These are phyloP conservation scores for Vaccinium myrtillus DNA, from an alignment of 148 eudicot genomes.

Conservation along the genomic window DNA sequence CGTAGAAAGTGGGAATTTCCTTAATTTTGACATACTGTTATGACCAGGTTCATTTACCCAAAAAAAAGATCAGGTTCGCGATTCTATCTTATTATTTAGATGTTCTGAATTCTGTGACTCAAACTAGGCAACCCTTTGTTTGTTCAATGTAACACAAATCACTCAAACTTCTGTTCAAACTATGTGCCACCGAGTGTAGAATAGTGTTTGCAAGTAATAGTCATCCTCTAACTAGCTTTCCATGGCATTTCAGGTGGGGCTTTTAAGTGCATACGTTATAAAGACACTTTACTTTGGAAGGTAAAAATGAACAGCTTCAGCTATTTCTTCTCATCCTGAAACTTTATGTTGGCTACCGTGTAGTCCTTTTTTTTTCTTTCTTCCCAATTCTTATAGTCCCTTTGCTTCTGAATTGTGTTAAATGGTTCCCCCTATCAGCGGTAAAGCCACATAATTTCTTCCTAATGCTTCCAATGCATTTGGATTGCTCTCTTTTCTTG, in stretches of 20 bases:
- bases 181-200: background rate
- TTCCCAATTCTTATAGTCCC: background rate
- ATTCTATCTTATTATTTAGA: background rate
- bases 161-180: background rate
- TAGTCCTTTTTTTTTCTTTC: background rate
- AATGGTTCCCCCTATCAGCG: background rate
- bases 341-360: background rate
- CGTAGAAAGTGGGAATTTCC: background rate
- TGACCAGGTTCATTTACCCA: background rate
- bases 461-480: background rate
- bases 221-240: constrained; percentile 21
- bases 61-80: background rate
- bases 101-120: background rate
- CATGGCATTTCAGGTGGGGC: constrained; percentile 59
- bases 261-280: constrained; percentile 77
- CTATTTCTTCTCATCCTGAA: background rate
- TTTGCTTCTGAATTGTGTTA: background rate
- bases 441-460: background rate
- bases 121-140: background rate
- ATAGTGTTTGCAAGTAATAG: background rate
- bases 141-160: background rate
- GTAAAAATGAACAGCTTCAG: constrained; percentile 30
- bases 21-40: background rate
- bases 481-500: background rate
- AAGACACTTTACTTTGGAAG: constrained; percentile 91